These are phyloP conservation scores for Paraglomus occultum DNA, from an alignment of 192 early-diverging fungal species.

Conservation along the genomic window DNA sequence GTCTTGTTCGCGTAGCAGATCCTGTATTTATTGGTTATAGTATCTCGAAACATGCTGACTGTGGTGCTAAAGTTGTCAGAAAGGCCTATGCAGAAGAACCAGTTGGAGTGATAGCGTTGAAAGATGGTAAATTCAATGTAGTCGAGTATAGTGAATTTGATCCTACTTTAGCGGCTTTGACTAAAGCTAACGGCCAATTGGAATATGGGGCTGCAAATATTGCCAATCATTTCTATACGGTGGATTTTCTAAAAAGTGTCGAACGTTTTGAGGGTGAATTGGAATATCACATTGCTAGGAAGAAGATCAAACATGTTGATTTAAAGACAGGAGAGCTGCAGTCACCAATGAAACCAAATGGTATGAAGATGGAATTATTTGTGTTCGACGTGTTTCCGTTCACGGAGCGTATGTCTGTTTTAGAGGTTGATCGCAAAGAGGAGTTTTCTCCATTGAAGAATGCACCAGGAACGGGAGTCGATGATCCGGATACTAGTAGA, in stretches of 20 bases:
- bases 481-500: slow-evolving; percentile 93
- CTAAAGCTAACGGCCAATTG: slow-evolving; percentile 68
- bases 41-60: slow-evolving; percentile 82
- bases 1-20: slow-evolving; percentile 94
- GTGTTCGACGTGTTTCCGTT: slow-evolving; percentile 99
- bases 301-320: slow-evolving; percentile 96
- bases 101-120: slow-evolving; percentile 93
- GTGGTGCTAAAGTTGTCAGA: slow-evolving; percentile 93
- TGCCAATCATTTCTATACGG: slow-evolving; percentile 97
- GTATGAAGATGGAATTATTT: slow-evolving; percentile 98
- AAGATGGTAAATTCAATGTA: slow-evolving; percentile 78
- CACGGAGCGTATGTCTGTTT: slow-evolving; percentile 81
- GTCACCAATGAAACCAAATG: slow-evolving; percentile 79
- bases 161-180: slow-evolving; percentile 63
- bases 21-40: slow-evolving; percentile 96
- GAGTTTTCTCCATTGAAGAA: slow-evolving; percentile 99
- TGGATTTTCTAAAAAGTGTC: slow-evolving; percentile 84
- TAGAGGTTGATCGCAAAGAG: slow-evolving; percentile 89
- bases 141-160: slow-evolving; percentile 98
- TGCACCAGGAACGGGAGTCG: slow-evolving; percentile 81
- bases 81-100: slow-evolving; percentile 84
- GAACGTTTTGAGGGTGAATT: slow-evolving; percentile 79
- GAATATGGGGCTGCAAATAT: slow-evolving; percentile 94
- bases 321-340: slow-evolving; percentile 65
- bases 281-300: slow-evolving; percentile 96